Conservation (phyloP, 768 basidiomycete species). For the Heimioporus sp. region DNA sequence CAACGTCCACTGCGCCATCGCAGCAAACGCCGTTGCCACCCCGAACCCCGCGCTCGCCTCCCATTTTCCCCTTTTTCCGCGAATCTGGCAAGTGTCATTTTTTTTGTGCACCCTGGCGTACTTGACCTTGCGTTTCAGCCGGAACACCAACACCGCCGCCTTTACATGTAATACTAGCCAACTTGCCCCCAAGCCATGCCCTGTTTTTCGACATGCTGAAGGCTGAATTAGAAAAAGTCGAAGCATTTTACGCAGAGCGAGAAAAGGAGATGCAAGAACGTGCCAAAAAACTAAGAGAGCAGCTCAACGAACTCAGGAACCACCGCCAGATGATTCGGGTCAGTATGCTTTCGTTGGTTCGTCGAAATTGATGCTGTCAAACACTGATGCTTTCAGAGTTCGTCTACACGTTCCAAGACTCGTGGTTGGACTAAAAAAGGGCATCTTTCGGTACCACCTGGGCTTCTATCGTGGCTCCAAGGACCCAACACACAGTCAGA, state of each 20-base stretch:
- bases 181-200: constrained; percentile 57
- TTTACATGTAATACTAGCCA: constrained; percentile 46
- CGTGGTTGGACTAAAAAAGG: constrained; percentile 10
- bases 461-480: constrained; percentile 2
- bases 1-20: constrained; percentile 11
- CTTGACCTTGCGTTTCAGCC: not conserved
- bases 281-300: constrained; percentile 51
- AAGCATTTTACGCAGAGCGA: constrained; percentile 72
- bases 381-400: constrained; percentile 7
- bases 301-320: constrained; percentile 69
- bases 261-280: constrained; percentile 59
- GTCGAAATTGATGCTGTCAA: not conserved
- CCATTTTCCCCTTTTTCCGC: constrained; percentile 13
- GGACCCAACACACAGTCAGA: not conserved
- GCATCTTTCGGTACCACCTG: not conserved
- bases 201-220: constrained; percentile 78
- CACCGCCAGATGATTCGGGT: constrained; percentile 63
- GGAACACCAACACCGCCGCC: constrained; percentile 30
- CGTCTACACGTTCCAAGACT: not conserved
- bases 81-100: constrained; percentile 10
- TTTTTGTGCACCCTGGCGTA: not conserved
- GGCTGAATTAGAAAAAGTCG: constrained; percentile 78
- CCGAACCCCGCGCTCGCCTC: constrained; percentile 6
- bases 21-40: constrained; percentile 12
- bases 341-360: constrained; percentile 11